Evolutionary conservation across 2,329 filamentous ascomycete species (phyloP).

Genomic region (Paecilomyces sp.): DNA sequence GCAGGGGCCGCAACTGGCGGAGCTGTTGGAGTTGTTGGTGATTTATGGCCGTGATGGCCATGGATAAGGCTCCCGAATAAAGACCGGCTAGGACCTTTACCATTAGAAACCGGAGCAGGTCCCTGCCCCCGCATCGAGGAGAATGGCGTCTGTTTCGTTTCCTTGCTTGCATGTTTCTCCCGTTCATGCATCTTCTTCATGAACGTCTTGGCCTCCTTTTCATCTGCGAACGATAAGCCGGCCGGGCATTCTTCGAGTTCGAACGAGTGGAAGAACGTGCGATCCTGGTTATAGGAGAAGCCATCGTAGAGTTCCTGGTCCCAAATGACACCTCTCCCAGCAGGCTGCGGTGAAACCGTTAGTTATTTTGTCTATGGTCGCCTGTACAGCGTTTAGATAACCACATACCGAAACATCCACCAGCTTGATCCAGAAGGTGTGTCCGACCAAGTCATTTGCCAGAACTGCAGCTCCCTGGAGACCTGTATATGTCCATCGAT

Average conservation of each 20-base stretch:
- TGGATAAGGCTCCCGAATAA: constrained; percentile 43
- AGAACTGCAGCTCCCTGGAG: constrained; percentile 87
- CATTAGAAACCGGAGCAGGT: constrained; percentile 35
- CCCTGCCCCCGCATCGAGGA: constrained; percentile 42
- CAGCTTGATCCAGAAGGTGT: constrained; percentile 96
- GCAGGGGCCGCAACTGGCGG: constrained; percentile 23
- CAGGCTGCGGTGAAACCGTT: constrained; percentile 45
- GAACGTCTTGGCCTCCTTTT: constrained; percentile 96
- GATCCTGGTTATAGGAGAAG: constrained; percentile 92
- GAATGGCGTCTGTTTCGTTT: constrained; percentile 73
- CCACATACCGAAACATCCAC: constrained; percentile 83
- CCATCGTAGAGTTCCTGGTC: constrained; percentile 96
- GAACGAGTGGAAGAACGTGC: constrained; percentile 96
- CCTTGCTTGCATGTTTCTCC: constrained; percentile 91
- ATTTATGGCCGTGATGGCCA: constrained; percentile 31
- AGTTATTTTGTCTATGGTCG: constrained; percentile 4
- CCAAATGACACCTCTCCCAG: constrained; percentile 82
- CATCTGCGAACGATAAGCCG: constrained; percentile 85
- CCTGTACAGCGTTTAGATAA: constrained; percentile 5
- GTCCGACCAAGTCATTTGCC: constrained; percentile 86
- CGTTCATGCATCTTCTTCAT: constrained; percentile 95
- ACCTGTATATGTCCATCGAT: constrained; percentile 89
- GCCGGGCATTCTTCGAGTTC: constrained; percentile 90
- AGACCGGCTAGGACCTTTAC: constrained; percentile 44
- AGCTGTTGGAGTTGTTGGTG: constrained; percentile 6